Evolutionary conservation across 768 basidiomycete genomes (phyloP).

Genomic region (Imleria badia): DNA sequence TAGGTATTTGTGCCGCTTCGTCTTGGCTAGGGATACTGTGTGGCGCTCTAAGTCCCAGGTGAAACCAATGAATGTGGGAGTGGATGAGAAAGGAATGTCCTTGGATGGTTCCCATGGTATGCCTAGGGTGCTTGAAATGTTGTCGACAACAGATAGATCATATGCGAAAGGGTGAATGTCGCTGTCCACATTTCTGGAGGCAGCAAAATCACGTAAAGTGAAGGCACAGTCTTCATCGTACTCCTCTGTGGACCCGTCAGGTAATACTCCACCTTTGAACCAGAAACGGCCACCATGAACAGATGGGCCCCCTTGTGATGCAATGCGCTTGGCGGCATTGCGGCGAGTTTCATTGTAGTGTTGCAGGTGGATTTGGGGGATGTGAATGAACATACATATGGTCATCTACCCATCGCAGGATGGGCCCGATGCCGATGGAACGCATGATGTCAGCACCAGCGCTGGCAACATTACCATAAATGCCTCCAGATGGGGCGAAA

Average conservation of each 20-base stretch:
- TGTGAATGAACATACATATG: constrained; percentile 29
- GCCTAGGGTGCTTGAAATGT: fast-evolving
- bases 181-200: no score
- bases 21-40: neutral
- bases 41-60: neutral
- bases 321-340: neutral
- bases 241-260: no score
- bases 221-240: no score
- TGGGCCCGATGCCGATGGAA: constrained; percentile 19
- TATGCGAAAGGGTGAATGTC: neutral
- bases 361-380: fast-evolving
- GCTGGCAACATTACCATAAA: constrained; percentile 27
- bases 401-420: constrained; percentile 31
- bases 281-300: neutral
- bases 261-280: neutral
- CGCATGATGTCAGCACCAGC: constrained; percentile 22
- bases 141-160: neutral
- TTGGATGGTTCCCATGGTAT: neutral
- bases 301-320: fast-evolving
- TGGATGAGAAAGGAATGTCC: neutral
- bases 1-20: neutral
- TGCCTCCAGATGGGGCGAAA: constrained; percentile 15
- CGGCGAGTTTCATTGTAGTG: fast-evolving
- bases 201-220: no score
- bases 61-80: constrained; percentile 31